These are phyloP conservation scores for Hortiboletus campestris DNA, from an alignment of 768 basidiomycete species.

Conservation along the genomic window DNA sequence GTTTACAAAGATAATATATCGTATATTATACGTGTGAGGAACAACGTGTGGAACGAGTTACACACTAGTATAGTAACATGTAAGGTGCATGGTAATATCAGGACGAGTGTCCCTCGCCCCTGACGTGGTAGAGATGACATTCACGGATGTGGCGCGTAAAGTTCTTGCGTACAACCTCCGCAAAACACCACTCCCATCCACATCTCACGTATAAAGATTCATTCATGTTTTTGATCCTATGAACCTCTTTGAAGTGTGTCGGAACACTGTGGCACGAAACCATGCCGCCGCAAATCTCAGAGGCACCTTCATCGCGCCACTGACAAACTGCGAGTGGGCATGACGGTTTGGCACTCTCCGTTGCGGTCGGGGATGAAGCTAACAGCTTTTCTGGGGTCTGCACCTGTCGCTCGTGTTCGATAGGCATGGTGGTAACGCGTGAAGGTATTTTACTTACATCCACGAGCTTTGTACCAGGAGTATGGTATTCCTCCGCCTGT, in stretches of 20 bases:
- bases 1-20: neutral
- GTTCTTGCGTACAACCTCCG: neutral
- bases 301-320: neutral
- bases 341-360: neutral
- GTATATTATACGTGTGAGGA: neutral
- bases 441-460: neutral
- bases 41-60: neutral
- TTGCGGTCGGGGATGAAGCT: neutral
- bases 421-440: neutral
- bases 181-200: neutral
- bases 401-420: neutral
- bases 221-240: neutral
- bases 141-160: conserved; percentile 1
- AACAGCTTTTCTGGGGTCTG: neutral
- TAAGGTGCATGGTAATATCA: neutral
- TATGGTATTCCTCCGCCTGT: too few species aligned
- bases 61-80: too few species aligned
- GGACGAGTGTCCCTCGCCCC: neutral
- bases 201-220: neutral
- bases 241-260: neutral
- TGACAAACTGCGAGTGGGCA: neutral
- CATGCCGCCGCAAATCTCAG: neutral
- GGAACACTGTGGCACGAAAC: neutral
- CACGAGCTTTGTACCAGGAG: neutral
- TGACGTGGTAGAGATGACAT: neutral